These are phyloP conservation scores for Hypoxylon sp. DNA, from an alignment of 2,329 filamentous ascomycete genomes.

Conservation along the genomic window DNA sequence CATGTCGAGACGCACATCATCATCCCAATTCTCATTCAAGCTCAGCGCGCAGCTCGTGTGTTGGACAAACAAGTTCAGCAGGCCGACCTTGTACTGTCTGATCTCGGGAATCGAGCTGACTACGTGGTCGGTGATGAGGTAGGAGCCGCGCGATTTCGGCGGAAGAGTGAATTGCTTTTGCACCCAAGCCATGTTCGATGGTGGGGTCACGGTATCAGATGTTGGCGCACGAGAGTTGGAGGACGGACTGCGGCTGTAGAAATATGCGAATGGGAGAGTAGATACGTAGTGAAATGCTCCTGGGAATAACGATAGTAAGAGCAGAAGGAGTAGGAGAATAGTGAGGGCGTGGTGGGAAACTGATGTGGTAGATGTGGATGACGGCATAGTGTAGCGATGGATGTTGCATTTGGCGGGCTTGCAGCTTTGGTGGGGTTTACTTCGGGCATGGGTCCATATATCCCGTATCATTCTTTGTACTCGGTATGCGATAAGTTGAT, in stretches of 20 bases:
- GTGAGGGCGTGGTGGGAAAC: slow-evolving; percentile 57
- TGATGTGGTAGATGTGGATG: slow-evolving; percentile 54
- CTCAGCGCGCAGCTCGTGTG: slow-evolving; percentile 93
- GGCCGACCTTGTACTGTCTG: slow-evolving; percentile 82
- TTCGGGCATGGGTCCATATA: slow-evolving; percentile 1
- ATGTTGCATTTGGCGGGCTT: slow-evolving; percentile 34
- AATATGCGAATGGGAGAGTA: slow-evolving; percentile 61
- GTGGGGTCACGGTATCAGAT: slow-evolving; percentile 36
- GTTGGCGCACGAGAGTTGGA: slow-evolving; percentile 34
- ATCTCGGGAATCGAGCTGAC: slow-evolving; percentile 81
- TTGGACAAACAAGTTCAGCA: slow-evolving; percentile 92
- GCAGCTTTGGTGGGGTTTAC: slow-evolving; percentile 48
- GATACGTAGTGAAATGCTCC: slow-evolving; percentile 65
- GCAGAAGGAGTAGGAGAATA: slow-evolving; percentile 61
- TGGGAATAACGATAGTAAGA: slow-evolving; percentile 67
- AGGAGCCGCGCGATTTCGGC: slow-evolving; percentile 81
- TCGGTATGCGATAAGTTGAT: slow-evolving; percentile 10
- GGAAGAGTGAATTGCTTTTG: slow-evolving; percentile 90
- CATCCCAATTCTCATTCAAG: slow-evolving; percentile 92
- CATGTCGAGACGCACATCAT: slow-evolving; percentile 92
- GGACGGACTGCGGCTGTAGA: slow-evolving; percentile 44
- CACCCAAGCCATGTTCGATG: slow-evolving; percentile 77
- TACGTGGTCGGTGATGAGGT: slow-evolving; percentile 88
- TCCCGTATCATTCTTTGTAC: slow-evolving; percentile 10
- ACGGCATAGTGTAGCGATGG: slow-evolving; percentile 56